A percentile compares a stretch with the other conserved stretches of the same genome.
phyloP scores from a whole-genome alignment of 306 rosid species.

The Cercis canadensis region DNA sequence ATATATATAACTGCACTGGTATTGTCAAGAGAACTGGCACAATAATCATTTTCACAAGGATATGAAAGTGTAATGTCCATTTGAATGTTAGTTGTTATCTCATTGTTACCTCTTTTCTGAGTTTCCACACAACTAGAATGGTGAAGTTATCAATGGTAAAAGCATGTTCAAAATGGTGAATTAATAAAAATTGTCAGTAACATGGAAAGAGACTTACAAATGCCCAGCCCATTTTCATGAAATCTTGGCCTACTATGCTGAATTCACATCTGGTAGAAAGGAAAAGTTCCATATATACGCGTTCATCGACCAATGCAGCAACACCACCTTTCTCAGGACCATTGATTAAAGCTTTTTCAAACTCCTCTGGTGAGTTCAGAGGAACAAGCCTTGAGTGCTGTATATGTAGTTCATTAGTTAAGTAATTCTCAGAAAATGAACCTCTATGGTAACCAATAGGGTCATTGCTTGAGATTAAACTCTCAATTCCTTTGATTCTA shows the following conservation, averaged over 20 bases:
- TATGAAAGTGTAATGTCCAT: too few species aligned
- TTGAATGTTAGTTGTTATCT: too few species aligned
- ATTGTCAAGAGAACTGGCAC: too few species aligned
- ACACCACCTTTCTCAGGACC: conserved; percentile 64
- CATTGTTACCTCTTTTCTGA: too few species aligned
- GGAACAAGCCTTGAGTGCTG: conserved; percentile 57
- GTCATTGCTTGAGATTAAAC: conserved; percentile 39
- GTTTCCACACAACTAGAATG: conserved; percentile 28
- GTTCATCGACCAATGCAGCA: conserved; percentile 63
- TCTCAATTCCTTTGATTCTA: conserved; percentile 57
- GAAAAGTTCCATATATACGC: conserved; percentile 59
- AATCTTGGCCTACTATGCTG: conserved; percentile 66
- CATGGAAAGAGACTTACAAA: conserved; percentile 53
- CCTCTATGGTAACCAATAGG: conserved; percentile 68
- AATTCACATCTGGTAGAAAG: conserved; percentile 62
- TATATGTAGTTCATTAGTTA: conserved; percentile 49
- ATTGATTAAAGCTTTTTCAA: conserved; percentile 47
- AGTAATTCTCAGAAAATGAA: conserved; percentile 52
- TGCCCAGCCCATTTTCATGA: conserved; percentile 72
- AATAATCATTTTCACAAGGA: too few species aligned
- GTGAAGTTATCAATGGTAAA: not conserved
- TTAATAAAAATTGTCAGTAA: not conserved
- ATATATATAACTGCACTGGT: too few species aligned
- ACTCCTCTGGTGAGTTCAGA: conserved; percentile 45
- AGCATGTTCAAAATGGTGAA: too few species aligned